Evolutionary conservation across 495 filamentous ascomycete genomes (phyloP).

Genomic region (Aspergillus baeticus): DNA sequence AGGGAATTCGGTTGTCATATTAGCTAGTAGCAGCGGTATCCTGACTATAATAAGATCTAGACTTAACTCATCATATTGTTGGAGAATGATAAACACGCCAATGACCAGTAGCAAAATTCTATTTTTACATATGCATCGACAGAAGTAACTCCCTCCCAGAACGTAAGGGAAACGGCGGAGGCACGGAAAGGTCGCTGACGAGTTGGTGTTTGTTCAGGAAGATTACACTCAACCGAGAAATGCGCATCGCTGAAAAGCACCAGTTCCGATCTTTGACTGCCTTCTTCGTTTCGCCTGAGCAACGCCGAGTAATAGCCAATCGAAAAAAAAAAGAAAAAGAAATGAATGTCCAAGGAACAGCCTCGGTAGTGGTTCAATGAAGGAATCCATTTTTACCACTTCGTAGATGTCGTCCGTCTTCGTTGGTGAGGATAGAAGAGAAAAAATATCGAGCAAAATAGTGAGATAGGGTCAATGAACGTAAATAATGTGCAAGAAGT

Average conservation of each 20-base stretch:
- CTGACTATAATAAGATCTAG: slow-evolving; percentile 12
- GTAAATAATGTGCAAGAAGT: slow-evolving; percentile 43
- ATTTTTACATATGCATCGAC: slow-evolving; percentile 44
- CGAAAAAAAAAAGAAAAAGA: slow-evolving; percentile 2
- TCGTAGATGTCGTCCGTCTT: slow-evolving; percentile 16
- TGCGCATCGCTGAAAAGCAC: slow-evolving; percentile 23
- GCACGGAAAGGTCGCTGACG: slow-evolving; percentile 1
- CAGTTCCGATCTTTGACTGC: slow-evolving; percentile 25
- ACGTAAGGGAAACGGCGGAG: slow-evolving; percentile 11
- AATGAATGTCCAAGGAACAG: slow-evolving; percentile 9
- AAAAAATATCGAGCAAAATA: slow-evolving; percentile 18
- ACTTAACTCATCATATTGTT: slow-evolving; percentile 43
- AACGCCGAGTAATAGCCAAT: slow-evolving; percentile 28
- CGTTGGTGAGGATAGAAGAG: slow-evolving; percentile 13
- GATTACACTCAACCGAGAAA: slow-evolving; percentile 11
- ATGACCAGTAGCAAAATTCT: slow-evolving; percentile 44
- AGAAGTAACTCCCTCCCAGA: slow-evolving; percentile 21
- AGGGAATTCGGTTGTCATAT: neutral
- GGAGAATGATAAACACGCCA: slow-evolving; percentile 41
- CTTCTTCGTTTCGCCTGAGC: slow-evolving; percentile 25
- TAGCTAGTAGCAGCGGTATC: slow-evolving; percentile 5
- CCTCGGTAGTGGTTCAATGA: slow-evolving; percentile 6
- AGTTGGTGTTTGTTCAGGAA: neutral
- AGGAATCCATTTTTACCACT: slow-evolving; percentile 13
- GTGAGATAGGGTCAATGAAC: slow-evolving; percentile 17